Percentiles rank a stretch among this genome's conserved stretches.
Evolutionary conservation across 1,284 basidiomycete species (phyloP).

Genomic region (Phlebopus sp.): DNA sequence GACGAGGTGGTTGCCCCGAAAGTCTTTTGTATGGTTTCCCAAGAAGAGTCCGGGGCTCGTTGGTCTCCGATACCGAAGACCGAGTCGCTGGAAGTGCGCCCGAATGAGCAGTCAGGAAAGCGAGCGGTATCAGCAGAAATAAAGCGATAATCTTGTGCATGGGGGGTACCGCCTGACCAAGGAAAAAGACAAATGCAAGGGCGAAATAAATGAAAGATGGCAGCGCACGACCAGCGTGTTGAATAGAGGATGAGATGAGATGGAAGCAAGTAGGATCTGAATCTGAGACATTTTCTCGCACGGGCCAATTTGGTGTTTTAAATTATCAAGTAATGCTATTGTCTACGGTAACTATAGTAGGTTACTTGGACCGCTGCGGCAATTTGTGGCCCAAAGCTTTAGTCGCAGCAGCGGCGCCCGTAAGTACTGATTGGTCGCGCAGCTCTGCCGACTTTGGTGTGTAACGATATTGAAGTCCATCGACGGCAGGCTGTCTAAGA

Average conservation of each 20-base stretch:
- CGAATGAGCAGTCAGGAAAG: slow-evolving; percentile 7
- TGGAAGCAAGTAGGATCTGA: no score
- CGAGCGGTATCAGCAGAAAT: slow-evolving; percentile 6
- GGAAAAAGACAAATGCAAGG: not conserved
- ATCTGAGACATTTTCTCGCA: no score
- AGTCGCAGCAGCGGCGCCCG: slow-evolving; percentile 21
- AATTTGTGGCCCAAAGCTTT: slow-evolving; percentile 9
- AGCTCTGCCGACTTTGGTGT: slow-evolving; percentile 8
- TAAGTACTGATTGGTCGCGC: slow-evolving; percentile 13
- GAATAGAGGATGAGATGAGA: no score
- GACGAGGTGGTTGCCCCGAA: not conserved
- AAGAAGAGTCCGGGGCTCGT: slow-evolving; percentile 18
- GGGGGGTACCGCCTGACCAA: not conserved
- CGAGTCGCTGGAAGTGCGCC: not conserved
- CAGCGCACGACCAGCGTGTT: no score
- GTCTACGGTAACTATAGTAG: no score
- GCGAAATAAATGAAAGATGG: not conserved
- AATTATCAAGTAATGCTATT: no score
- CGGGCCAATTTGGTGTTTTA: no score
- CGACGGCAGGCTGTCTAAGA: not conserved
- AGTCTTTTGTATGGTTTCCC: slow-evolving; percentile 16
- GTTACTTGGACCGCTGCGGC: no score
- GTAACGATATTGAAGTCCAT: slow-evolving; percentile 21
- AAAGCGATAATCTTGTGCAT: slow-evolving; percentile 7
- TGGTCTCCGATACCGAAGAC: slow-evolving; percentile 5